Base-by-base conservation (phyloP, 2,329 filamentous ascomycete genomes). In the Plectosphaerella plurivora region DNA sequence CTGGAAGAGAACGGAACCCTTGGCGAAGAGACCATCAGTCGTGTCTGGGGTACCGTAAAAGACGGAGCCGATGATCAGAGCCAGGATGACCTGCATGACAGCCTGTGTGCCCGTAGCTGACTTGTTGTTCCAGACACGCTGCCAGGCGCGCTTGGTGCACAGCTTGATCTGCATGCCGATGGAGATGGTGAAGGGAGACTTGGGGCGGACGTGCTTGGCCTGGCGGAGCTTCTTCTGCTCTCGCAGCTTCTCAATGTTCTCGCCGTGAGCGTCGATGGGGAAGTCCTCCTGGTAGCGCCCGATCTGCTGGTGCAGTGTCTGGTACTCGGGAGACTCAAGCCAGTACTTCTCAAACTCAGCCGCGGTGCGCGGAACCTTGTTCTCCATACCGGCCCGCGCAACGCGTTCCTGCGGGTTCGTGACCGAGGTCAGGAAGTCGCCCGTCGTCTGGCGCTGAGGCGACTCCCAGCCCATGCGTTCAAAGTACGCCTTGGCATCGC, bases 351-450 rank as follows among this genome's bases (percentile, higher is more conserved):
- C 86, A 59, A 90, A 90, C 1, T 89, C 87, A 45, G 88, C 85
- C 0, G 87, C 76, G 0, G 86, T 89, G 3, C 84, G 76, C 1
- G 87, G 87, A 0, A 86, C 82, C 47, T 71, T 73, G 52, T 73
- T 67, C 59, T 88, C 83, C 67, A 79, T 84, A 0, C 86, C 86
- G 7, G 74, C 60, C 2, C 74, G 73, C 0, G 78, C 67, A 45
- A 71, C 69, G 28, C 86, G 76, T 65, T 89, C 86, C 1, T 69
- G 64, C 0, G 84, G 82, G 59, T 85, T 86, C 0, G 86, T 89
- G 24, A 89, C 72, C 0, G 82, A 83, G 0, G 86, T 89, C 11
- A 89, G 69, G 61, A 89, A 89, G 60, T 89, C 87, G 2, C 78
- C 83, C 0, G 81, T 86, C 0, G 85, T 89, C 62, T 89, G 85